These are phyloP conservation scores for Spiromastix sp. DNA, from an alignment of 2,329 filamentous ascomycete genomes.

Conservation along the genomic window DNA sequence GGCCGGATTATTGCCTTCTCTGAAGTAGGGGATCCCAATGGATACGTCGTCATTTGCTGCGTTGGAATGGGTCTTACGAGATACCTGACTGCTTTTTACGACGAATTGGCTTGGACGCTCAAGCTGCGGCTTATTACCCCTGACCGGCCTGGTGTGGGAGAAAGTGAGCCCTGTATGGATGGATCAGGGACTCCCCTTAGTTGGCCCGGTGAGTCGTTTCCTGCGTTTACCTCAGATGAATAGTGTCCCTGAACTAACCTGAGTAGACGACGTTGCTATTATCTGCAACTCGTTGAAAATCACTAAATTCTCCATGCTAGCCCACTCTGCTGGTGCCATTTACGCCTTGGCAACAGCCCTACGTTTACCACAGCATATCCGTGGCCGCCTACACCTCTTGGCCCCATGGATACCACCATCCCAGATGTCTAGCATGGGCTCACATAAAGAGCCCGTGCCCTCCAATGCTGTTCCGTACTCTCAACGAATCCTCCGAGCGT, in stretches of 20 bases:
- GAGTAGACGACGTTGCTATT: conserved; percentile 80
- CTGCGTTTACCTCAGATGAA: too few relatives aligned
- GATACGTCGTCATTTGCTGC: conserved; percentile 88
- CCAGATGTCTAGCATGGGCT: conserved; percentile 71
- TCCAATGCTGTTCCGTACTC: conserved; percentile 77
- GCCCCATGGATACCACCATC: conserved; percentile 97
- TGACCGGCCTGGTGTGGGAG: conserved; percentile 86
- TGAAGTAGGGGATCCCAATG: conserved; percentile 86
- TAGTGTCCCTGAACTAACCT: too few relatives aligned
- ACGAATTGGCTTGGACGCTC: conserved; percentile 81
- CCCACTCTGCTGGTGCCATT: conserved; percentile 94
- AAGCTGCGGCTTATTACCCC: conserved; percentile 86
- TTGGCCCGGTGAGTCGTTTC: conserved; percentile 66
- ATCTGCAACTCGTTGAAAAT: conserved; percentile 90
- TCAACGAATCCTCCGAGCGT: conserved; percentile 77
- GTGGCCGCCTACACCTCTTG: conserved; percentile 84
- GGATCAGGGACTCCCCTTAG: conserved; percentile 75
- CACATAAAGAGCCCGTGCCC: conserved; percentile 63
- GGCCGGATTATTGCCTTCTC: conserved; percentile 89
- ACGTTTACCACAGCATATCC: conserved; percentile 91
- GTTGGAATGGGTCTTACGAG: conserved; percentile 95
- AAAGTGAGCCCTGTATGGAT: conserved; percentile 76
- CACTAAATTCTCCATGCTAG: conserved; percentile 89
- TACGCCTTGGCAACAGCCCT: conserved; percentile 92
- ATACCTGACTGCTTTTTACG: conserved; percentile 94